These are phyloP conservation scores for Colletotrichum sublineola DNA, from an alignment of 2,329 filamentous ascomycete genomes.

Conservation along the genomic window DNA sequence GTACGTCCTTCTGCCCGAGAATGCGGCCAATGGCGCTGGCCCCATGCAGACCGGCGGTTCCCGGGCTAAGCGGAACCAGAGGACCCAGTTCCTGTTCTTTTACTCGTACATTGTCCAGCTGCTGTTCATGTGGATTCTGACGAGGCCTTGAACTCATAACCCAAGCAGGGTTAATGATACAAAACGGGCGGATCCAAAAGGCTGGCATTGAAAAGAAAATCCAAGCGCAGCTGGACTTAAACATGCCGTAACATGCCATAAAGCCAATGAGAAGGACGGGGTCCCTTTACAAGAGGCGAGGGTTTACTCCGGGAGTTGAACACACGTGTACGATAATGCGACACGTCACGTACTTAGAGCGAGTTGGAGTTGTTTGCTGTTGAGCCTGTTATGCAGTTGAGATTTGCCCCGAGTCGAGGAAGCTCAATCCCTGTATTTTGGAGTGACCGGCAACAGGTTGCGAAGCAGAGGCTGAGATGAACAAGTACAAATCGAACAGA, in stretches of 20 bases:
- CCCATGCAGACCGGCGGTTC: constrained; percentile 76
- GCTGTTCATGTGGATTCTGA: constrained; percentile 89
- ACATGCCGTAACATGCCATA: neutral
- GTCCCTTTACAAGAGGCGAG: neutral
- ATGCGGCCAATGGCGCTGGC: constrained; percentile 72
- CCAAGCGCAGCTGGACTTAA: constrained; percentile 6
- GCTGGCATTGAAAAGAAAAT: constrained; percentile 13
- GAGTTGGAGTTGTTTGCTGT: constrained; percentile 16
- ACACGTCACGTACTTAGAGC: constrained; percentile 18
- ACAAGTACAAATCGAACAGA: constrained; percentile 10
- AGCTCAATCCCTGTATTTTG: constrained; percentile 27
- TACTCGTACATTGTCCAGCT: constrained; percentile 97
- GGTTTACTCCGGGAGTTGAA: neutral
- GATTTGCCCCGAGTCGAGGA: constrained; percentile 5
- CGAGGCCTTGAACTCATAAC: constrained; percentile 53
- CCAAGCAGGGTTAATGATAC: neutral
- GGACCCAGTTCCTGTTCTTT: constrained; percentile 92
- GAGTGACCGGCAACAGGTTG: constrained; percentile 12
- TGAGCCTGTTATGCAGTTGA: constrained; percentile 3
- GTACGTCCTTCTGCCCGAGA: constrained; percentile 94
- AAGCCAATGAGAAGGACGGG: constrained; percentile 16
- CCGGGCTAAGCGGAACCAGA: constrained; percentile 85
- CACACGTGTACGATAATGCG: constrained; percentile 34
- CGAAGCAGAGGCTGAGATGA: neutral
- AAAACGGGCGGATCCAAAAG: neutral